phyloP scores from a whole-genome alignment of 257 asterid species.

The Solanum sitiens region DNA sequence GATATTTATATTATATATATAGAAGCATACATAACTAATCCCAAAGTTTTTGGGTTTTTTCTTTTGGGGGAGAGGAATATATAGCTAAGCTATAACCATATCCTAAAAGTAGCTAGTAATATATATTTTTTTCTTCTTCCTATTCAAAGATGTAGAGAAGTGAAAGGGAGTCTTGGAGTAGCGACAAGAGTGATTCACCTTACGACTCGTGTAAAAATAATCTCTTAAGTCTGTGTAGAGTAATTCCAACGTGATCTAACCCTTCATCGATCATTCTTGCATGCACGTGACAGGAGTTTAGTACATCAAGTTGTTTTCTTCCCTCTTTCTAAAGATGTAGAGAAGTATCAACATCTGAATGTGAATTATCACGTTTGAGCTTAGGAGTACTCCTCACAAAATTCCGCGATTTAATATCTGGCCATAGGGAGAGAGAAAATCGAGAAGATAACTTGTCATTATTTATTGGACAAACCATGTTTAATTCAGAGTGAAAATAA shows the following conservation, averaged over 20 bases:
- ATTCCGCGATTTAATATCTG: not conserved
- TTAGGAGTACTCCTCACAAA: not conserved
- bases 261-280: not conserved
- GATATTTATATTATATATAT: not conserved
- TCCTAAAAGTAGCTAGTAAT: not conserved
- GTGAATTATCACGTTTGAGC: not conserved
- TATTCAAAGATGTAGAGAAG: not conserved
- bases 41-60: not conserved
- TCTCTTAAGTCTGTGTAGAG: not conserved
- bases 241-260: not conserved
- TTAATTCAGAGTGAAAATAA: not conserved
- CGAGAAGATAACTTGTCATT: conserved; percentile 2
- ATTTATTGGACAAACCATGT: not conserved
- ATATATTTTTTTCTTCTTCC: not conserved
- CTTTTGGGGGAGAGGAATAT: not conserved
- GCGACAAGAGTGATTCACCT: not conserved
- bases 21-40: not conserved
- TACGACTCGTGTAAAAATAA: not conserved
- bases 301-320: not conserved
- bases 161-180: not conserved
- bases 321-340: conserved; percentile 16
- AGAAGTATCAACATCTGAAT: conserved; percentile 27
- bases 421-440: conserved; percentile 9
- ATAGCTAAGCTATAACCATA: not conserved
- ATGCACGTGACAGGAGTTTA: not conserved